Evolutionary conservation across 192 early-diverging fungal species (phyloP).

Genomic region (Irineochytrium annulatum): DNA sequence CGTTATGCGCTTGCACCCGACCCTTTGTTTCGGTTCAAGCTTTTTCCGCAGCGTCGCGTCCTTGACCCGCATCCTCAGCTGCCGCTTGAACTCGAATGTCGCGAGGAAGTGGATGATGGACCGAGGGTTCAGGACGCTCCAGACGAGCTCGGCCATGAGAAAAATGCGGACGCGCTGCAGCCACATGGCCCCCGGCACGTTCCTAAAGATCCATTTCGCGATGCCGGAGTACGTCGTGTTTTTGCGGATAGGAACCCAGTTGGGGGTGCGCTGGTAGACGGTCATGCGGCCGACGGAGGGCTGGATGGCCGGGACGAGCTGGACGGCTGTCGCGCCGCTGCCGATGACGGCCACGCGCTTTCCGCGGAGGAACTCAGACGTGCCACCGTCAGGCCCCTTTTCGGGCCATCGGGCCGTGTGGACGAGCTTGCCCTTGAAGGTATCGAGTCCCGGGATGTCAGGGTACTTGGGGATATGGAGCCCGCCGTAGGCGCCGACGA

Average conservation of each 20-base stretch:
- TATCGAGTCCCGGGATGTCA: slow-evolving; percentile 1
- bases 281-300: background rate
- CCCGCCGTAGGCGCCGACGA: too few relatives aligned
- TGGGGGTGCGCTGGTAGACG: slow-evolving; percentile 20
- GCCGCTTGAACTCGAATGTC: background rate
- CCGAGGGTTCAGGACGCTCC: background rate
- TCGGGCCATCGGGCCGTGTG: slow-evolving; percentile 17
- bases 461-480: slow-evolving; percentile 18
- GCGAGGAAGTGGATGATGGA: background rate
- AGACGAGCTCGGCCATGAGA: background rate
- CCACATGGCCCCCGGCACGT: slow-evolving; percentile 15
- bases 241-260: slow-evolving; percentile 8
- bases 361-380: background rate
- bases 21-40: slow-evolving; percentile 1
- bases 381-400: too few relatives aligned
- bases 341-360: slow-evolving; percentile 25
- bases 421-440: slow-evolving; percentile 14
- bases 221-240: slow-evolving; percentile 4
- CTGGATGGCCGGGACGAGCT: slow-evolving; percentile 10
- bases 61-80: background rate
- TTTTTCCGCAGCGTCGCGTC: slow-evolving; percentile 6
- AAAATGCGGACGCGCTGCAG: background rate
- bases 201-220: slow-evolving; percentile 21
- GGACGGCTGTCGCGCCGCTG: slow-evolving; percentile 13
- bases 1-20: slow-evolving; percentile 11